These are phyloP conservation scores for Cladosporium sp. DNA, from an alignment of 2,329 filamentous ascomycete species.

Conservation along the genomic window DNA sequence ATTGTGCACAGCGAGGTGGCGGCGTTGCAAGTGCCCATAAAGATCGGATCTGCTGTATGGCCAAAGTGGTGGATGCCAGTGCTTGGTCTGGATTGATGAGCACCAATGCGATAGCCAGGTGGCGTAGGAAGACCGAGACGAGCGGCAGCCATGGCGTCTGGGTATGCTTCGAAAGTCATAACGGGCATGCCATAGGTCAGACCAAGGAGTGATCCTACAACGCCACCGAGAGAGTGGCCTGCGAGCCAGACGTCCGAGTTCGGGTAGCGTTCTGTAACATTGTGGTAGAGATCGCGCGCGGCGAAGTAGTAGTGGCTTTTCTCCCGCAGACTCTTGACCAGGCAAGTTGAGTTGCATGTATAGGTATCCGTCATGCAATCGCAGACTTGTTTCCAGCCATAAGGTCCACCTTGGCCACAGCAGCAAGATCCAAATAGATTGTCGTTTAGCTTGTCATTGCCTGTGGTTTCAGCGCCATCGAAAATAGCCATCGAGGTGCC, in stretches of 20 bases:
- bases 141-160: constrained; percentile 77
- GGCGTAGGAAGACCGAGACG: constrained; percentile 79
- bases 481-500: constrained; percentile 65
- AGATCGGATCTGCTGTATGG: constrained; percentile 89
- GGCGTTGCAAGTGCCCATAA: constrained; percentile 85
- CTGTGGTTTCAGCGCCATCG: constrained; percentile 88
- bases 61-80: constrained; percentile 86
- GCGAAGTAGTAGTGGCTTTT: constrained; percentile 90
- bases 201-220: constrained; percentile 77
- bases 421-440: constrained; percentile 98
- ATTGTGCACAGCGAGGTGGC: constrained; percentile 83
- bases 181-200: constrained; percentile 82
- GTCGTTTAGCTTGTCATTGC: constrained; percentile 93
- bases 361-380: constrained; percentile 83
- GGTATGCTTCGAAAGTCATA: constrained; percentile 88
- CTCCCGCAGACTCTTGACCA: constrained; percentile 65
- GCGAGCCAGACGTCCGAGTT: constrained; percentile 77
- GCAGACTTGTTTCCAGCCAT: constrained; percentile 85
- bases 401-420: constrained; percentile 85
- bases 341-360: constrained; percentile 85
- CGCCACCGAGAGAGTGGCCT: constrained; percentile 84
- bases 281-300: constrained; percentile 80
- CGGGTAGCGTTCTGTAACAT: constrained; percentile 83
- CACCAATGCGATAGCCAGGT: constrained; percentile 67
- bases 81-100: constrained; percentile 64